Evolutionary conservation across 768 basidiomycete species (phyloP), one percentile per base, ranked within the genome.

Genomic region (Mycena galopus): DNA sequence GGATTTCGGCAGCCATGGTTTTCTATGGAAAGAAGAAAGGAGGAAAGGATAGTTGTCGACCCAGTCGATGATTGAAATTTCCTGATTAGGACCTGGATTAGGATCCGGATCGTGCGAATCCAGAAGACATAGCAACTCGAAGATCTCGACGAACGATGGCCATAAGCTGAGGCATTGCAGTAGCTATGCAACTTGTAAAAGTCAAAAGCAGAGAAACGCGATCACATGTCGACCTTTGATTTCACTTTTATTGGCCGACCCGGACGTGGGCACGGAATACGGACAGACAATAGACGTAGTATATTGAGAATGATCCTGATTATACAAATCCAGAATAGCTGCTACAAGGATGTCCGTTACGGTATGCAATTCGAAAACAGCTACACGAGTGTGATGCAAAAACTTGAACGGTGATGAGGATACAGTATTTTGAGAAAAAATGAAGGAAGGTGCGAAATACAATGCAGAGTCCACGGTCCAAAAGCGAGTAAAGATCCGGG

Each of bases 1-100:
- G 77, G 23, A 76, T 67, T 37, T 62, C n/a, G 19, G 76, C 66
- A 51, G 77, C 74, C 78, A n/a, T n/a, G n/a, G n/a, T n/a, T n/a
- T n/a, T n/a, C n/a, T n/a, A 82, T 81, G n/a, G 35, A n/a, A n/a
- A n/a, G n/a, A n/a, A n/a, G n/a, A n/a, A n/a, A n/a, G n/a, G n/a
- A n/a, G n/a, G n/a, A n/a, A n/a, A n/a, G n/a, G n/a, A n/a, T n/a
- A n/a, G n/a, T n/a, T n/a, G n/a, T n/a, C n/a, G n/a, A n/a, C n/a
- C n/a, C n/a, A n/a, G n/a, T n/a, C n/a, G n/a, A n/a, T n/a, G n/a
- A n/a, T n/a, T n/a, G n/a, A n/a, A n/a, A n/a, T n/a, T n/a, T n/a
- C n/a, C n/a, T n/a, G n/a, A n/a, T n/a, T n/a, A n/a, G n/a, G n/a
- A n/a, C n/a, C n/a, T n/a, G n/a, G n/a, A 14, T 37, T 37, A 14